Evolutionary conservation across 2,329 filamentous ascomycete species (phyloP).

Genomic region (Aspergillus tubingensis): DNA sequence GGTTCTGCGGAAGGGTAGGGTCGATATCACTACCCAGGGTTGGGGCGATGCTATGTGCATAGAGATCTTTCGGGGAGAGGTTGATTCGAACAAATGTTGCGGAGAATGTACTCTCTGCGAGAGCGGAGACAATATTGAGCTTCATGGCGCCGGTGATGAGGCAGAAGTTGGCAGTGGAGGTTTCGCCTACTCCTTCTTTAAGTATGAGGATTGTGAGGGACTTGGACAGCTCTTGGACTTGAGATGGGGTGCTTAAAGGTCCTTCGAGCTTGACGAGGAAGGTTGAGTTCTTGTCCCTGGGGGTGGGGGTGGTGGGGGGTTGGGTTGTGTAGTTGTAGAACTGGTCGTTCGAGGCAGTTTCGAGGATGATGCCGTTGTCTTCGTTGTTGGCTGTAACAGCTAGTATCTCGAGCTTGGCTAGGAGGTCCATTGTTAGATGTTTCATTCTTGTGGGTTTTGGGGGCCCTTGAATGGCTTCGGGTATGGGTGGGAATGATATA

Average conservation of each 20-base stretch:
- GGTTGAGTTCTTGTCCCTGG: neutral
- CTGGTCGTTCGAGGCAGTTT: neutral
- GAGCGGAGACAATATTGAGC: neutral
- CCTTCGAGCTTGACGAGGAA: conserved; percentile 3
- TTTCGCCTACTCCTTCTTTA: neutral
- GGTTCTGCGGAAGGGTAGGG: neutral
- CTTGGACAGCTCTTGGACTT: neutral
- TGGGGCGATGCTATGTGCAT: neutral
- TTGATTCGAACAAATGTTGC: neutral
- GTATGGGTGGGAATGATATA: no score
- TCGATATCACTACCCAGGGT: neutral
- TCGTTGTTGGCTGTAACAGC: neutral
- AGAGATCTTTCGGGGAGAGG: neutral
- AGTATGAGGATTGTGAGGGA: neutral
- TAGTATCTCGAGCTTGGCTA: neutral
- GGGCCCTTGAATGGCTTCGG: no score
- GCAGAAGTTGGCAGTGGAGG: neutral
- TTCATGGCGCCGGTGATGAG: neutral
- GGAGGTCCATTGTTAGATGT: neutral
- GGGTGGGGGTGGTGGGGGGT: neutral
- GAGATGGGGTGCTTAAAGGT: neutral
- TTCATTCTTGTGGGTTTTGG: no score
- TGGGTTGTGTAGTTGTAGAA: neutral
- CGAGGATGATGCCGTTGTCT: neutral
- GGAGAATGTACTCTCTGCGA: neutral